A percentile compares a stretch with the other conserved stretches of the same genome.
Evolutionary conservation across 2,329 filamentous ascomycete genomes (phyloP).

Genomic region (Tricladium varicosporioides): DNA sequence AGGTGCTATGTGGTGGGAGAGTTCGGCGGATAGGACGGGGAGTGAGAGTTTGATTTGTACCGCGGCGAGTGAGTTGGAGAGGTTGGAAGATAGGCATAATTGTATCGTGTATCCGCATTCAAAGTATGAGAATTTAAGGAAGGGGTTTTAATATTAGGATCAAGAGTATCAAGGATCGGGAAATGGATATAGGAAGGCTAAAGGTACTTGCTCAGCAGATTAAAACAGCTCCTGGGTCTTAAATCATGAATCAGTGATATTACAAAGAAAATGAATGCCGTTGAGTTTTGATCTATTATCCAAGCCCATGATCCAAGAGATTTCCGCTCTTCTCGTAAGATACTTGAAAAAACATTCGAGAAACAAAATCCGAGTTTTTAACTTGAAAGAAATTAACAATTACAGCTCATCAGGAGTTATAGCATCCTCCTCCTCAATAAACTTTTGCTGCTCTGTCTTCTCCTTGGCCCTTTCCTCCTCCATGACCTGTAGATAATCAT

Average conservation of each 20-base stretch:
- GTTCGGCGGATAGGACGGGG: slow-evolving; percentile 69
- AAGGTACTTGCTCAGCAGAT: no score
- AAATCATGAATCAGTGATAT: no score
- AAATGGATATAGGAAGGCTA: no score
- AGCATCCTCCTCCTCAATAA: not conserved
- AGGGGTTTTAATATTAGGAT: slow-evolving; percentile 49
- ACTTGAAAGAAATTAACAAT: not conserved
- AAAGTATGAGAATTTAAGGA: slow-evolving; percentile 69
- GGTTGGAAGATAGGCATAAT: slow-evolving; percentile 56
- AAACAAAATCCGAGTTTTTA: no score
- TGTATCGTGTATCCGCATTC: slow-evolving; percentile 61
- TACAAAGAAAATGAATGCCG: no score
- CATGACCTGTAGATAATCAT: slow-evolving; percentile 48
- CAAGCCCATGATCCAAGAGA: no score
- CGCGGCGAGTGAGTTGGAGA: slow-evolving; percentile 56
- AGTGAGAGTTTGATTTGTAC: slow-evolving; percentile 66
- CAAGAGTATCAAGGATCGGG: no score
- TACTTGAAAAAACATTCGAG: no score
- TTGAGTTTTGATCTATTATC: no score
- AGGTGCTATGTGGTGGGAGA: slow-evolving; percentile 92
- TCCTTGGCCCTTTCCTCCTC: slow-evolving; percentile 7
- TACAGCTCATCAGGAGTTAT: slow-evolving; percentile 1
- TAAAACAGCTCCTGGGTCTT: no score
- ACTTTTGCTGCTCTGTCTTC: not conserved
- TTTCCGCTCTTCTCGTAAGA: no score